A percentile compares a stretch with the other conserved stretches of the same genome.
Evolutionary conservation across 2,329 filamentous ascomycete genomes (phyloP).

Genomic region (Metarhizium guizhouense): DNA sequence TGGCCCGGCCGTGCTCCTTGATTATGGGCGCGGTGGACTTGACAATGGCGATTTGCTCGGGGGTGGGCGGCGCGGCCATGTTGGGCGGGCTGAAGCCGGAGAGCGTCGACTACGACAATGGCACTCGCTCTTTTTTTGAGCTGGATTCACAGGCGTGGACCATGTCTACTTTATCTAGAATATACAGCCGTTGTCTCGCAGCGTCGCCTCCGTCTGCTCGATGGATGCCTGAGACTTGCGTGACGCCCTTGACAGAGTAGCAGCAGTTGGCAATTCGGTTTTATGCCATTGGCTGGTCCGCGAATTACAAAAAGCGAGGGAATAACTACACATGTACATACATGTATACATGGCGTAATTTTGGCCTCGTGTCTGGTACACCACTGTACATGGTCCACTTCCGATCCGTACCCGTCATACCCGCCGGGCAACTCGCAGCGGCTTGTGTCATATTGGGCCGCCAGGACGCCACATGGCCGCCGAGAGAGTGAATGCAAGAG

Average conservation of each 20-base stretch:
- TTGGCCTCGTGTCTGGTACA: background rate
- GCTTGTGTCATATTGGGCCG: background rate
- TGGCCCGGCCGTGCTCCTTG: constrained; percentile 55
- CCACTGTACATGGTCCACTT: background rate
- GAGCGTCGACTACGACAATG: too few species aligned
- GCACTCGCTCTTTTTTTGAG: too few species aligned
- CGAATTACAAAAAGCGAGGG: background rate
- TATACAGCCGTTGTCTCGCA: too few species aligned
- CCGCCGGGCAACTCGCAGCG: background rate
- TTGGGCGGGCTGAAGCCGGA: background rate
- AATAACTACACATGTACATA: background rate
- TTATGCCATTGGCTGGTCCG: background rate
- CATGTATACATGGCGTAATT: background rate
- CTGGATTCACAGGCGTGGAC: too few species aligned
- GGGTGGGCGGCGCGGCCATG: constrained; percentile 40
- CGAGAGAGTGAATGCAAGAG: too few species aligned
- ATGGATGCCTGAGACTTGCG: too few species aligned
- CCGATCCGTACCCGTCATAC: background rate
- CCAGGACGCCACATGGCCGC: background rate
- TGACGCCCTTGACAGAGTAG: too few species aligned
- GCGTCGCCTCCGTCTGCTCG: too few species aligned
- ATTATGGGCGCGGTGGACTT: constrained; percentile 70
- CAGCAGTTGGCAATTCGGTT: background rate
- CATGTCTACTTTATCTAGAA: too few species aligned
- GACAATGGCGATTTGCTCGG: constrained; percentile 59